Evolutionary conservation across 1,284 basidiomycete species (phyloP), one percentile per base, ranked within the genome.

Genomic region (Cryptococcus sp.): DNA sequence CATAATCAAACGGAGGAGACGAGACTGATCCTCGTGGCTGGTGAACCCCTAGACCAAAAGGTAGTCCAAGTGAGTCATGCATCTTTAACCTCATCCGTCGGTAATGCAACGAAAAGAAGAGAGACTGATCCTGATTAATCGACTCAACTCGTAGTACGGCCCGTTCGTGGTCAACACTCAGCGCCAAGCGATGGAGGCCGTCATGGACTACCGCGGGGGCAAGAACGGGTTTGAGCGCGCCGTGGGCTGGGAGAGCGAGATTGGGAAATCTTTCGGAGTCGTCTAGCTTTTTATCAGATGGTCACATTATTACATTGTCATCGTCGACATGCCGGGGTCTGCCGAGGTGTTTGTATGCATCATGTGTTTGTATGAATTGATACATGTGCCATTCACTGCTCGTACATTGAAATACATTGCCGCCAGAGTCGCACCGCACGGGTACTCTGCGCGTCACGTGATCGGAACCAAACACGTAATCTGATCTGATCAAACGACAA

Each of bases 181-280:
- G 16, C 84, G 88, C 62, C 93, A 93, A 67, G 91, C 95, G 38
- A 85, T 88, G 70, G 82, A 90, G 72, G 91, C 93, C 0, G 77
- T 97, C 57, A 70, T 85, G 46, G 94, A 97, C 73, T 96, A 90
- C 73, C 88, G 88, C 79, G 77, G 80, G 47, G 88, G 85, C 19
- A 79, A 71, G 62, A 96, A 97, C 72, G 94, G 94, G 0, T 97
- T 97, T 73, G 94, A 98, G 79, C 87, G 88, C 51, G 92, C 91
- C 0, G 86, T 88, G 57, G 86, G 83, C 5, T 97, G 93, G 94
- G 85, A 87, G 79, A 91, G 89, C 68, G 82, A 87, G 73, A 94
- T 95, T 70, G 92, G 84, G 7, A 69, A 68, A 60, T 57, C 23
- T 23, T 47, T 58, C 39, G 50, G 30, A 19, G 30, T 23, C 19